Percentiles rank a stretch among this genome's conserved stretches.
Conservation (phyloP, 163 green algal genomes). For the Prototheca cutis region DNA sequence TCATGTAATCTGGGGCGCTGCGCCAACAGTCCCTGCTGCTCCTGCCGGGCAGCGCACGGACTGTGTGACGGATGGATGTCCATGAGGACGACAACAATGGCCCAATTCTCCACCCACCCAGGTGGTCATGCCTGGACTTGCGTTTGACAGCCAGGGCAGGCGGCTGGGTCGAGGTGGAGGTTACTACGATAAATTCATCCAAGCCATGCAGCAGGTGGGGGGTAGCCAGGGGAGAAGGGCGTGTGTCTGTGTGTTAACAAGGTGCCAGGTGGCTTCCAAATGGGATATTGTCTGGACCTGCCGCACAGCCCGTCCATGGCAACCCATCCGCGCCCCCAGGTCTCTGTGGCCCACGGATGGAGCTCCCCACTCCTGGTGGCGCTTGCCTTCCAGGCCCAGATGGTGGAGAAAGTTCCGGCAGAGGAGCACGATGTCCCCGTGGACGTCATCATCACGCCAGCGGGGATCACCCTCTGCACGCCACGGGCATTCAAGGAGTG, state of each 20-base stretch:
- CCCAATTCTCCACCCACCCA: too few relatives aligned
- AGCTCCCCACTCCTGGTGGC: constrained; percentile 47
- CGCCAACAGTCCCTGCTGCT: too few relatives aligned
- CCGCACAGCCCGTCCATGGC: background rate
- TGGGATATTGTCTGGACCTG: background rate
- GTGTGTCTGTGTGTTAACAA: too few relatives aligned
- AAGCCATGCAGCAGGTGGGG: constrained; percentile 9
- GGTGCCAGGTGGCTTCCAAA: too few relatives aligned
- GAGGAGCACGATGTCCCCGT: constrained; percentile 41
- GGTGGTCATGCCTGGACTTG: constrained; percentile 64
- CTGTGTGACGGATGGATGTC: too few relatives aligned
- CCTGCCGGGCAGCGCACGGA: too few relatives aligned
- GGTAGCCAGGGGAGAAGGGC: too few relatives aligned
- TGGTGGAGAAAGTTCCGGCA: constrained; percentile 44
- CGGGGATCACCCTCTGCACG: constrained; percentile 11
- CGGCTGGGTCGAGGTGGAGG: constrained; percentile 62
- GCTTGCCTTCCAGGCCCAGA: constrained; percentile 47
- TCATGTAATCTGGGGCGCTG: too few relatives aligned
- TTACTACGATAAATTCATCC: constrained; percentile 68
- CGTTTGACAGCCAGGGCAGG: constrained; percentile 48
- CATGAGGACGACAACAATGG: too few relatives aligned
- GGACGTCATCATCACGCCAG: constrained; percentile 51
- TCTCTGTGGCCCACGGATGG: constrained; percentile 17
- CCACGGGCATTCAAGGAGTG: background rate
- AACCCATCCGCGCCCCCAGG: constrained; percentile 8